These are phyloP conservation scores for Datisca glomerata DNA, from an alignment of 306 rosid genomes.

Conservation along the genomic window DNA sequence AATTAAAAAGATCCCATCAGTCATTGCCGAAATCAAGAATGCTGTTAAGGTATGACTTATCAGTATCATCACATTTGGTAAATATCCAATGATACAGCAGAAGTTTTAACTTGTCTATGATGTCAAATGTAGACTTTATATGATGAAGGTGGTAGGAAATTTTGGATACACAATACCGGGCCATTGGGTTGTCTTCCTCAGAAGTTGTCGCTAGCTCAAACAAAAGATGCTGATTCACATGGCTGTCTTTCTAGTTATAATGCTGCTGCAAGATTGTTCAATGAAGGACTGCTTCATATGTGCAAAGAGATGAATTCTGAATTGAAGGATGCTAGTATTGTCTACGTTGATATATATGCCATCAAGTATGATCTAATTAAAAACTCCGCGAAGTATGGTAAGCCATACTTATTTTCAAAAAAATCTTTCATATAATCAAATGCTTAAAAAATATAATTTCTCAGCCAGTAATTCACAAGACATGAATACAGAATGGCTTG, in stretches of 20 bases:
- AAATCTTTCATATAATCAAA: no score
- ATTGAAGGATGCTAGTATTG: conserved; percentile 48
- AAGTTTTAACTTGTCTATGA: not conserved
- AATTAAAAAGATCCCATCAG: conserved; percentile 40
- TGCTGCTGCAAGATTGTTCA: conserved; percentile 59
- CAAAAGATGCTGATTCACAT: conserved; percentile 36
- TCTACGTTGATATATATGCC: conserved; percentile 66
- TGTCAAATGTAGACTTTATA: conserved; percentile 41
- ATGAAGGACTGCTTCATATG: conserved; percentile 38
- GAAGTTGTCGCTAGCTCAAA: conserved; percentile 32
- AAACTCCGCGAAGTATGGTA: conserved; percentile 62
- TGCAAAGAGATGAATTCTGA: conserved; percentile 35
- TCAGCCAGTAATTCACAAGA: no score
- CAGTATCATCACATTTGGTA: not conserved
- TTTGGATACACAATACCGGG: conserved; percentile 94
- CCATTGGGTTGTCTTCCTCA: conserved; percentile 95
- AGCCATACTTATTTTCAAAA: conserved; percentile 10
- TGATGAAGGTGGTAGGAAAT: conserved; percentile 74
- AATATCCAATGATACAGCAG: not conserved
- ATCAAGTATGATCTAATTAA: conserved; percentile 66
- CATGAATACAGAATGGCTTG: not conserved
- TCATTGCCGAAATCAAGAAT: conserved; percentile 46
- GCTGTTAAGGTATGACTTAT: conserved; percentile 40
- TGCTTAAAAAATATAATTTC: no score
- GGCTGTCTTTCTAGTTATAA: conserved; percentile 74